Conservation (phyloP, 345 rosid species). For the Abelmoschus esculentus region DNA sequence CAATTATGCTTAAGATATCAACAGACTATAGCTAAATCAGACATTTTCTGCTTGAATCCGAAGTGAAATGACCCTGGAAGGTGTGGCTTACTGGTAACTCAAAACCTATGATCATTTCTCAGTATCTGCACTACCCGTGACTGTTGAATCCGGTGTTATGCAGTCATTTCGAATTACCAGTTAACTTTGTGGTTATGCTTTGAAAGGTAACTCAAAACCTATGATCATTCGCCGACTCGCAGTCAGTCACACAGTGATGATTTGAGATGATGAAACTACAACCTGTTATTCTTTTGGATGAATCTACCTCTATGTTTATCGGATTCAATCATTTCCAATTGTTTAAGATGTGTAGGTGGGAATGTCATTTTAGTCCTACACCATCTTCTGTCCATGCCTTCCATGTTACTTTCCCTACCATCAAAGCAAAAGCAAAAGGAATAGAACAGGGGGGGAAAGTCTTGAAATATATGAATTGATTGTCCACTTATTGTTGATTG, state of each 20-base stretch:
- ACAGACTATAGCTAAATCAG: too few relatives aligned
- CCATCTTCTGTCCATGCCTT: not conserved
- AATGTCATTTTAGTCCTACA: not conserved
- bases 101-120: too few relatives aligned
- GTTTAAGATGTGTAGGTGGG: not conserved
- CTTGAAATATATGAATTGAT: not conserved
- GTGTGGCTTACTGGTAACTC: too few relatives aligned
- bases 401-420: not conserved
- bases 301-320: not conserved
- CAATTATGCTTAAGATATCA: too few relatives aligned
- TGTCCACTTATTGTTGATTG: not conserved
- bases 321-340: slow-evolving; percentile 16
- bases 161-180: too few relatives aligned
- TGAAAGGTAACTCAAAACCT: too few relatives aligned
- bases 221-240: too few relatives aligned
- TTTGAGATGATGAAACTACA: slow-evolving; percentile 6
- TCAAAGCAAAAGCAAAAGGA: not conserved
- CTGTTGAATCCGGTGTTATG: too few relatives aligned
- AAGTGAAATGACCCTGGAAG: too few relatives aligned
- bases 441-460: not conserved
- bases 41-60: too few relatives aligned
- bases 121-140: too few relatives aligned
- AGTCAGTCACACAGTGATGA: not conserved
- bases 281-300: not conserved
- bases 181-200: too few relatives aligned